Conservation (phyloP, 768 basidiomycete genomes). For the Termitomyces sp. region DNA sequence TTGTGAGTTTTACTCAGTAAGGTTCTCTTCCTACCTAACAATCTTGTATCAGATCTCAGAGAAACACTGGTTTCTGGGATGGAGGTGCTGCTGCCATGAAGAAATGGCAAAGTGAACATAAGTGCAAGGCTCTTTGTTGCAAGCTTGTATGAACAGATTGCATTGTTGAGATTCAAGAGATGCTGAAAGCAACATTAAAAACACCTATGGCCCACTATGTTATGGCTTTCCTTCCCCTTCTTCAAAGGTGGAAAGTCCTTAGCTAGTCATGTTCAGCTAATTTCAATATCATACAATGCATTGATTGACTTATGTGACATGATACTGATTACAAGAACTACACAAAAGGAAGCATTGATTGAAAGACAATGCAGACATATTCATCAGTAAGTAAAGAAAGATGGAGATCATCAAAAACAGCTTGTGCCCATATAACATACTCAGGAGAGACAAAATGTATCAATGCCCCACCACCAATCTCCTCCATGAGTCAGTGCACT, state of each 20-base stretch:
- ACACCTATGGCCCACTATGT: neutral
- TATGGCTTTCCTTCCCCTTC: neutral
- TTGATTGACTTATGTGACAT: no score
- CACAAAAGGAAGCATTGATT: neutral
- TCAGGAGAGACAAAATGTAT: slow-evolving; percentile 25
- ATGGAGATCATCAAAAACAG: neutral
- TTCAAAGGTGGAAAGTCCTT: neutral
- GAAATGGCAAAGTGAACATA: slow-evolving; percentile 3
- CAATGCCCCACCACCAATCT: slow-evolving; percentile 24
- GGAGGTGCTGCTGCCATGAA: neutral
- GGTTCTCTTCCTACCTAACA: neutral
- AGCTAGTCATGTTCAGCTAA: neutral
- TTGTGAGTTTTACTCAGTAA: neutral
- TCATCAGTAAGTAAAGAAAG: neutral
- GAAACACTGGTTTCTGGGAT: slow-evolving; percentile 6
- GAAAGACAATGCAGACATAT: slow-evolving; percentile 4
- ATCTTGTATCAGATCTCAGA: neutral
- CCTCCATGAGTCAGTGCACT: slow-evolving; percentile 22
- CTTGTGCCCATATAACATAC: slow-evolving; percentile 13
- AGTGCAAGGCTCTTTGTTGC: slow-evolving; percentile 6
- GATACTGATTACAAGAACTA: neutral
- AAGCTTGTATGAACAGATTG: neutral
- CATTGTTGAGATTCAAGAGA: neutral
- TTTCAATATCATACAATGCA: no score
- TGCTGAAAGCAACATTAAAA: neutral